phyloP scores from a whole-genome alignment of 257 asterid genomes.

The Lycium ferocissimum region DNA sequence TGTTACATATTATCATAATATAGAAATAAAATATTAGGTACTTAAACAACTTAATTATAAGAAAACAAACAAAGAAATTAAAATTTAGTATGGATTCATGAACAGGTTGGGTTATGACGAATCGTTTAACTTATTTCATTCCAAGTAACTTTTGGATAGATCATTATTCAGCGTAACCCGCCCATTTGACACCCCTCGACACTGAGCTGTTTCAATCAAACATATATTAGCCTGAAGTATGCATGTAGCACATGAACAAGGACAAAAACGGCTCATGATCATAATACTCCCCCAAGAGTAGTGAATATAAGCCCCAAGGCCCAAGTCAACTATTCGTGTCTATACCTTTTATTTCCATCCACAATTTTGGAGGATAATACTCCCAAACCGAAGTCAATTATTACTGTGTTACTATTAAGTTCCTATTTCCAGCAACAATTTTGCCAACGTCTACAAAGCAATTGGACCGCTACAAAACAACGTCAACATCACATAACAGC shows the following conservation, averaged over 20 bases:
- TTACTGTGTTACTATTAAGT: neutral
- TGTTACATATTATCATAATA: neutral
- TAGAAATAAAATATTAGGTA: neutral
- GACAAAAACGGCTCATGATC: too few species aligned
- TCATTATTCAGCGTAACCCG: too few species aligned
- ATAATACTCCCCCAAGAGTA: too few species aligned
- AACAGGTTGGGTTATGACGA: neutral
- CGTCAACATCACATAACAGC: neutral
- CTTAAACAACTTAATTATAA: neutral
- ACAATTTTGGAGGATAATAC: neutral
- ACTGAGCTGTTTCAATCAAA: too few species aligned
- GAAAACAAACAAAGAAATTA: neutral
- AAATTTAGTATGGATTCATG: neutral
- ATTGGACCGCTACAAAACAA: neutral
- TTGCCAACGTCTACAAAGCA: neutral
- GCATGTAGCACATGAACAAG: too few species aligned
- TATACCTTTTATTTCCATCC: neutral
- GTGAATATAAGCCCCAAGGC: neutral
- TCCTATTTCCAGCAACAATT: neutral
- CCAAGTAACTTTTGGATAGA: too few species aligned
- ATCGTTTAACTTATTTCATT: neutral
- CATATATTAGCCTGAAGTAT: too few species aligned
- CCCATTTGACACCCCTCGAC: too few species aligned
- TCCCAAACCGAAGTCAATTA: neutral
- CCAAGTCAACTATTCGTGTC: neutral